Percentiles rank a stretch among this genome's conserved stretches.
phyloP scores from a whole-genome alignment of 176 grass and related monocot species.

The Carex pumila region DNA sequence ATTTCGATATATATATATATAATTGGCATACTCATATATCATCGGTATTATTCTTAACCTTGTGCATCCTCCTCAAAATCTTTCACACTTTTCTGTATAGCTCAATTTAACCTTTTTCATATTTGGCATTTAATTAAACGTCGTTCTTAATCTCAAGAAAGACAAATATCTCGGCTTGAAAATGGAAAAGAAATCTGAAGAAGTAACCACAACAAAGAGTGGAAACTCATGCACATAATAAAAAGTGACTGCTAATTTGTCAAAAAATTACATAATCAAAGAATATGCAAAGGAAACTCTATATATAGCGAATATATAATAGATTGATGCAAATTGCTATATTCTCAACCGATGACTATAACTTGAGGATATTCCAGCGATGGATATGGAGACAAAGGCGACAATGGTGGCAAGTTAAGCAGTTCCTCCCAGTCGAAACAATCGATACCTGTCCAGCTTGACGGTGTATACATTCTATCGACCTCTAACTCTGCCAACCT shows the following conservation, averaged over 20 bases:
- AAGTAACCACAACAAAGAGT: background rate
- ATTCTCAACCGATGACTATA: background rate
- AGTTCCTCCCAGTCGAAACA: slow-evolving; percentile 36
- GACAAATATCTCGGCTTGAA: background rate
- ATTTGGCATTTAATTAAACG: background rate
- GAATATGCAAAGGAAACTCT: background rate
- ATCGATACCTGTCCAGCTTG: slow-evolving; percentile 10
- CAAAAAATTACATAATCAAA: background rate
- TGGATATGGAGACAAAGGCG: slow-evolving; percentile 36
- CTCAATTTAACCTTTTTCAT: too few species aligned
- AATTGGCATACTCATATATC: too few species aligned
- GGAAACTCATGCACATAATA: background rate
- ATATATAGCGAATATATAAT: background rate
- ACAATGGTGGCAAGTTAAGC: slow-evolving; percentile 31
- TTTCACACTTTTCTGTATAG: too few species aligned
- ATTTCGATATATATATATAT: too few species aligned
- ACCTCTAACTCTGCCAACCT: background rate
- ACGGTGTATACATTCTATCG: slow-evolving; percentile 20
- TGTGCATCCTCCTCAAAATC: too few species aligned
- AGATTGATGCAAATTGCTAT: slow-evolving; percentile 29
- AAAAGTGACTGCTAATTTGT: background rate
- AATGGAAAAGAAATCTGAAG: background rate
- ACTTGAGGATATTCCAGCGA: slow-evolving; percentile 24
- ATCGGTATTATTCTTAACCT: too few species aligned
- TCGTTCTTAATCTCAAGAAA: background rate